phyloP scores from a whole-genome alignment of 805 yeast genomes.

The Lipomyces kockii region DNA sequence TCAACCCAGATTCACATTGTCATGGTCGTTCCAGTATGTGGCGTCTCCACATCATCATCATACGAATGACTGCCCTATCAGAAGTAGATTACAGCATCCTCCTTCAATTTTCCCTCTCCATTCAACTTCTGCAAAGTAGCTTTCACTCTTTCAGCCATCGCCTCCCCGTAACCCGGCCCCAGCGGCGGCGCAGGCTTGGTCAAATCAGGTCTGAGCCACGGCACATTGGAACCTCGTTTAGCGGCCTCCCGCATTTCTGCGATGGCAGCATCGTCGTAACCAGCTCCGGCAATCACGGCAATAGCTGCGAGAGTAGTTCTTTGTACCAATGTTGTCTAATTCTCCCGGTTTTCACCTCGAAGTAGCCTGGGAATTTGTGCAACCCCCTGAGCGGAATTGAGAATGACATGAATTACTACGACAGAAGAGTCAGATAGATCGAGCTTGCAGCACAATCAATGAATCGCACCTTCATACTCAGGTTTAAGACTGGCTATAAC shows the following conservation, averaged over 20 bases:
- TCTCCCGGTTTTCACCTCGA: background rate
- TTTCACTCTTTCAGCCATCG: too few relatives aligned
- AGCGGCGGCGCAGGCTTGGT: background rate
- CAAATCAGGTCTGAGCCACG: background rate
- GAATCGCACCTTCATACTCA: background rate
- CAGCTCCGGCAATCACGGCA: background rate
- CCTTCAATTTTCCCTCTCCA: too few relatives aligned
- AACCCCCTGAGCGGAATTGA: background rate
- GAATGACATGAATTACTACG: background rate
- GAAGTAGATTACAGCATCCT: too few relatives aligned
- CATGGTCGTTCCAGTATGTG: too few relatives aligned
- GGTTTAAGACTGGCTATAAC: background rate
- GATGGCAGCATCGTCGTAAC: constrained; percentile 1
- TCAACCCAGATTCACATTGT: too few relatives aligned
- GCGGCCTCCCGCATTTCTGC: background rate
- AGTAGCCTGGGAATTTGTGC: background rate
- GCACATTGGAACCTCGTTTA: background rate
- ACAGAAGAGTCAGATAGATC: background rate
- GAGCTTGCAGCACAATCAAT: background rate
- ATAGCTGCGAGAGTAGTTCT: background rate
- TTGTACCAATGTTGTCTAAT: background rate
- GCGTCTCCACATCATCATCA: too few relatives aligned
- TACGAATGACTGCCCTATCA: too few relatives aligned
- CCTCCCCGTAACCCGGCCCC: too few relatives aligned
- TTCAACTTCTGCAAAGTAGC: too few relatives aligned